phyloP scores from a whole-genome alignment of 164 flowering plant species.

The Chimonanthus salicifolius region DNA sequence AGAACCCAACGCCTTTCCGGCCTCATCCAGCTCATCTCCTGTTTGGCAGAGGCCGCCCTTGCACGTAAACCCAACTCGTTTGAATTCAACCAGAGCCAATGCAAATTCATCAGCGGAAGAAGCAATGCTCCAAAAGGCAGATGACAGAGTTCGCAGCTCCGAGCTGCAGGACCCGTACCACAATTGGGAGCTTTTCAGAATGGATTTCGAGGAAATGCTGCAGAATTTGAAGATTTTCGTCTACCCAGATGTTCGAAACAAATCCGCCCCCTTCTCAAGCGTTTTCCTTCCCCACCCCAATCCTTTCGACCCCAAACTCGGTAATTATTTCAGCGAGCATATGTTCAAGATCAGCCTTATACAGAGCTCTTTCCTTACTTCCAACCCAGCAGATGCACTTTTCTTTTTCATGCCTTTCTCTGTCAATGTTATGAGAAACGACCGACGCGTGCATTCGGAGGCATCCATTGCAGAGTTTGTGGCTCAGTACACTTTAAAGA shows the following conservation, averaged over 20 bases:
- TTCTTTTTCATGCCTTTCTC: slow-evolving; percentile 57
- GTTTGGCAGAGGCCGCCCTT: background rate
- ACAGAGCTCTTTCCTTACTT: slow-evolving; percentile 26
- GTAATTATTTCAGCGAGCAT: slow-evolving; percentile 58
- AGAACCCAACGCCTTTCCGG: background rate
- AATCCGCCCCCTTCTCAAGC: slow-evolving; percentile 20
- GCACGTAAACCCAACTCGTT: background rate
- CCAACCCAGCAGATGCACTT: slow-evolving; percentile 33
- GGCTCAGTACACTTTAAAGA: slow-evolving; percentile 26
- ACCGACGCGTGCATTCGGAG: slow-evolving; percentile 36
- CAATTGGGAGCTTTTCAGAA: slow-evolving; percentile 35
- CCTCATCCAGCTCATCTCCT: background rate
- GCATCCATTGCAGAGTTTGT: slow-evolving; percentile 38
- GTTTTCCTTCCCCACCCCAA: slow-evolving; percentile 39
- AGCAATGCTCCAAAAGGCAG: background rate
- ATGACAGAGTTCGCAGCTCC: background rate
- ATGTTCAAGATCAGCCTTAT: slow-evolving; percentile 47
- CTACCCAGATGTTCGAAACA: slow-evolving; percentile 27
- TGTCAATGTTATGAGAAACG: slow-evolving; percentile 37
- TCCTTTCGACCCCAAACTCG: slow-evolving; percentile 35
- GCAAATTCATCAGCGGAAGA: background rate
- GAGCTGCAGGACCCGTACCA: slow-evolving; percentile 14
- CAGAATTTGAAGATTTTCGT: slow-evolving; percentile 37
- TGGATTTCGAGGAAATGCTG: slow-evolving; percentile 37
- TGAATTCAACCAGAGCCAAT: background rate